Evolutionary conservation across 73 alveolate species (phyloP).

Genomic region (Paramecium bursaria): DNA sequence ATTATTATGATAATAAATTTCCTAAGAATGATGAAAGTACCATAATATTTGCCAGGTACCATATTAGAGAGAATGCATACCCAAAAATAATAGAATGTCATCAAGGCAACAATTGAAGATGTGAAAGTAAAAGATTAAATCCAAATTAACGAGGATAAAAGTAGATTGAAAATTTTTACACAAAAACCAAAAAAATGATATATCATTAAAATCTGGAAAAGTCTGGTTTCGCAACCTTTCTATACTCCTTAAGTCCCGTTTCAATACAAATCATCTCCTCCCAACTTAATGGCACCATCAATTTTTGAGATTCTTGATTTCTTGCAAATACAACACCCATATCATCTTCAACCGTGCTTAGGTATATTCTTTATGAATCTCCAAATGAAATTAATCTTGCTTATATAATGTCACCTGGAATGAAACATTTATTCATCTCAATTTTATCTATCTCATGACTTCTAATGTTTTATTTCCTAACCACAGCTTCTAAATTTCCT

Average conservation of each 20-base stretch:
- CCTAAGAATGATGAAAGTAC: constrained; percentile 78
- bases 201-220: constrained; percentile 24
- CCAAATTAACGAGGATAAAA: not conserved
- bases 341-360: constrained; percentile 75
- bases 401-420: constrained; percentile 77
- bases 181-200: not conserved
- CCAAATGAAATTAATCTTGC: constrained; percentile 75
- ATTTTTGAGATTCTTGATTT: constrained; percentile 66
- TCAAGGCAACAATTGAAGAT: constrained; percentile 57
- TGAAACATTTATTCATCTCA: constrained; percentile 73
- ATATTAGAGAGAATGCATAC: constrained; percentile 72
- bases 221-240: constrained; percentile 82
- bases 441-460: constrained; percentile 71
- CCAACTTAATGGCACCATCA: constrained; percentile 77
- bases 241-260: constrained; percentile 73
- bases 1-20: not conserved
- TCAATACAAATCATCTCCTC: constrained; percentile 67
- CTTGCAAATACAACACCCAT: constrained; percentile 79
- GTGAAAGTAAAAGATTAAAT: not conserved
- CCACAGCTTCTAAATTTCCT: constrained; percentile 67
- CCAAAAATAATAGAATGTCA: constrained; percentile 21
- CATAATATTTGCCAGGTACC: constrained; percentile 89
- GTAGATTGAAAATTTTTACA: not conserved
- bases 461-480: constrained; percentile 73
- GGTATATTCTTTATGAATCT: constrained; percentile 64